Conservation (phyloP, 73 alveolate species). For the Tetrahymena borealis region DNA sequence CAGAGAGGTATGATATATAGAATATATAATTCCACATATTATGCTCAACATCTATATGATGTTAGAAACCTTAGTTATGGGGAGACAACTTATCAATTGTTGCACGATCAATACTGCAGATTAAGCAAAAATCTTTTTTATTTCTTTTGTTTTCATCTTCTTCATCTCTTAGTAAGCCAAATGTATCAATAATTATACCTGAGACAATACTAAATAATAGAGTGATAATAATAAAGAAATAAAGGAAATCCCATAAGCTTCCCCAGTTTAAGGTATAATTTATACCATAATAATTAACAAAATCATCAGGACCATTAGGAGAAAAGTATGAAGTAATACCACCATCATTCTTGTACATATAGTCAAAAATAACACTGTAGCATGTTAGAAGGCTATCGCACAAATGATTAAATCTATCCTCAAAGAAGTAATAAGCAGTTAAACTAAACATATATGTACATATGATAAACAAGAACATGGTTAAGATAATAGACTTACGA, state of each 20-base stretch:
- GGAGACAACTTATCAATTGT: slow-evolving; percentile 41
- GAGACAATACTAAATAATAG: slow-evolving; percentile 48
- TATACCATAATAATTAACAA: background rate
- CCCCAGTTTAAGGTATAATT: background rate
- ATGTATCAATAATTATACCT: slow-evolving; percentile 92
- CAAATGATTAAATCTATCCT: slow-evolving; percentile 25
- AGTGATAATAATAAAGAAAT: slow-evolving; percentile 26
- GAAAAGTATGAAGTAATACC: slow-evolving; percentile 61
- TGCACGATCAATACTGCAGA: slow-evolving; percentile 86
- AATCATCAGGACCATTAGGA: slow-evolving; percentile 18
- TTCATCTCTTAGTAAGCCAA: slow-evolving; percentile 87
- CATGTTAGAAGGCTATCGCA: slow-evolving; percentile 54
- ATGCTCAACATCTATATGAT: slow-evolving; percentile 75
- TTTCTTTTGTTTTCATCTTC: slow-evolving; percentile 72
- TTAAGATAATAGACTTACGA: slow-evolving; percentile 50
- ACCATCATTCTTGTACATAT: slow-evolving; percentile 66
- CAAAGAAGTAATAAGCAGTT: slow-evolving; percentile 37
- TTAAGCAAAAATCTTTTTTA: slow-evolving; percentile 84
- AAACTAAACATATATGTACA: slow-evolving; percentile 55
- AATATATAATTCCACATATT: slow-evolving; percentile 81
- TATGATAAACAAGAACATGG: slow-evolving; percentile 55
- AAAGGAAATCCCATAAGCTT: slow-evolving; percentile 20
- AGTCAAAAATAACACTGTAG: slow-evolving; percentile 55
- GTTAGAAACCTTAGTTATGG: background rate
- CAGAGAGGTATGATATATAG: slow-evolving; percentile 75